Conservation (phyloP, 306 rosid genomes). For the Quercus variabilis region DNA sequence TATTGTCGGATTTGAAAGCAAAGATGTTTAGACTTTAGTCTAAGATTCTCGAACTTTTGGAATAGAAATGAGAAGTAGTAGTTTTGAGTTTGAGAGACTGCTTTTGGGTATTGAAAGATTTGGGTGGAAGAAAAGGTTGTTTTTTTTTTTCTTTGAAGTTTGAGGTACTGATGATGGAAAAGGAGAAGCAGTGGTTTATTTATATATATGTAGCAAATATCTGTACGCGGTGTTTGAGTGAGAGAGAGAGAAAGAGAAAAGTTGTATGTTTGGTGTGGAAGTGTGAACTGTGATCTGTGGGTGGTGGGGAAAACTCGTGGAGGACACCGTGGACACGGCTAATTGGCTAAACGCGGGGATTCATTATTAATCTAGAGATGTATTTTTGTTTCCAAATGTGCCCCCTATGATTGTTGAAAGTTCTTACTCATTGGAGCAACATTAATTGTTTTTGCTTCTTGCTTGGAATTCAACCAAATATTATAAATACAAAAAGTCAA, state of each 20-base stretch:
- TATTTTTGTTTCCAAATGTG: neutral
- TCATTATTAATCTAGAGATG: slow-evolving; percentile 8
- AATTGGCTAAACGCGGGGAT: slow-evolving; percentile 14
- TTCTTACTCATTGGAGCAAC: neutral
- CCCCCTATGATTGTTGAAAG: neutral
- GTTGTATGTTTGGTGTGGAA: neutral
- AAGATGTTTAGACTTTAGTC: too few relatives aligned
- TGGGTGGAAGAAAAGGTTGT: neutral
- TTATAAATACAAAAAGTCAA: too few relatives aligned
- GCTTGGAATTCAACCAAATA: neutral
- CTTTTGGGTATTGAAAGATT: neutral
- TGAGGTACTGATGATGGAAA: neutral
- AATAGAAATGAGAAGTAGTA: neutral
- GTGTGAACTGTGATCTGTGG: slow-evolving; percentile 11
- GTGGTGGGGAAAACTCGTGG: slow-evolving; percentile 10
- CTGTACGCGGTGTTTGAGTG: slow-evolving; percentile 6
- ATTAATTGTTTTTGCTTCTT: neutral
- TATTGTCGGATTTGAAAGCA: too few relatives aligned
- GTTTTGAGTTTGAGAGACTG: neutral
- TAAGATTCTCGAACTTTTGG: too few relatives aligned
- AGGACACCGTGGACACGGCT: slow-evolving; percentile 12
- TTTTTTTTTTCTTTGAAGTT: too few relatives aligned
- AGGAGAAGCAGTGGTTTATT: neutral
- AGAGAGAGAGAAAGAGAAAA: neutral
- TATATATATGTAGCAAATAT: neutral